phyloP scores from a whole-genome alignment of 2,329 filamentous ascomycete genomes.

The Akanthomyces muscarius region DNA sequence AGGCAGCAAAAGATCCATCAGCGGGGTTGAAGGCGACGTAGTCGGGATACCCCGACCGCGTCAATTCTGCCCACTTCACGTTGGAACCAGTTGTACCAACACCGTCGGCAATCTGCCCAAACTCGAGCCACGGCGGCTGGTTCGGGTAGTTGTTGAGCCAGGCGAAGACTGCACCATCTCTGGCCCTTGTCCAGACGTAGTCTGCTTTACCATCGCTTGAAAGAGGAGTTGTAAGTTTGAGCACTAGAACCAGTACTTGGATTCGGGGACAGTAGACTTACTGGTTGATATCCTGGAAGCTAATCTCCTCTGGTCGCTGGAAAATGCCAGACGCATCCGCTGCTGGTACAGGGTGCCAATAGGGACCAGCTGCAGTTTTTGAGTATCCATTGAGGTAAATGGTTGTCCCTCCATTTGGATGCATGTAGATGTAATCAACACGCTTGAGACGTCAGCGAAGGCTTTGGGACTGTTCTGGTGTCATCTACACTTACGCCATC shows the following conservation, averaged over 20 bases:
- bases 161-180: conserved; percentile 16
- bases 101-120: conserved; percentile 18
- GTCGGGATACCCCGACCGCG: conserved; percentile 8
- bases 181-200: conserved; percentile 20
- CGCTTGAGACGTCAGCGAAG: neutral
- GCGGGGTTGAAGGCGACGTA: conserved; percentile 18
- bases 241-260: no score
- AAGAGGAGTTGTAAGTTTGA: no score
- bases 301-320: conserved; percentile 20
- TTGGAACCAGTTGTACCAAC: conserved; percentile 20
- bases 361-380: neutral
- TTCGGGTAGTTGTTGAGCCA: conserved; percentile 20
- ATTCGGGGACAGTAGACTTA: neutral
- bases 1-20: conserved; percentile 11
- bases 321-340: conserved; percentile 20
- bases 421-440: conserved; percentile 19
- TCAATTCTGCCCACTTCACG: conserved; percentile 15
- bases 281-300: conserved; percentile 21
- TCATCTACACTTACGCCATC: conserved; percentile 18
- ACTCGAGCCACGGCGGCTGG: conserved; percentile 18
- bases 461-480: neutral
- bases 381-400: conserved; percentile 17
- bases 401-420: conserved; percentile 8
- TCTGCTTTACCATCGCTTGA: conserved; percentile 20
- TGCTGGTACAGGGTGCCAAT: neutral